These are phyloP conservation scores for Termitomyces sp. DNA, from an alignment of 768 basidiomycete genomes.

Conservation along the genomic window DNA sequence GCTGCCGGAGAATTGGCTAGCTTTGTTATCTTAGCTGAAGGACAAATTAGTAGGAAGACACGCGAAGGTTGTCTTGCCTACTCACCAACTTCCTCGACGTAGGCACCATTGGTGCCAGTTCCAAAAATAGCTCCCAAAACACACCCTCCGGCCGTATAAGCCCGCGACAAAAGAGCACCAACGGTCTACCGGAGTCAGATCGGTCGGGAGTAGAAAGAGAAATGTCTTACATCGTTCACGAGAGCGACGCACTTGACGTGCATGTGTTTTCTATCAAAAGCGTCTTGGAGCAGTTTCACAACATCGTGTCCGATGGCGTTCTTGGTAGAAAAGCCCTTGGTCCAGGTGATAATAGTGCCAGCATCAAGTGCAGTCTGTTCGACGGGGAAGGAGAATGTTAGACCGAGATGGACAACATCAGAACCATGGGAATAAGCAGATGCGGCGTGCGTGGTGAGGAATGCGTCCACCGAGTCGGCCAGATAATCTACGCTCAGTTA, in stretches of 20 bases:
- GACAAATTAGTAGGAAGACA: background rate
- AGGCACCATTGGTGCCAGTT: slow-evolving; percentile 98
- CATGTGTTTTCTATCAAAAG: slow-evolving; percentile 88
- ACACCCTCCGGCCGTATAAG: slow-evolving; percentile 92
- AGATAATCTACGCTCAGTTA: slow-evolving; percentile 74
- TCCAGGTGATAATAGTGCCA: slow-evolving; percentile 92
- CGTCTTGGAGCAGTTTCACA: slow-evolving; percentile 86
- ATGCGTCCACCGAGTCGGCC: slow-evolving; percentile 94
- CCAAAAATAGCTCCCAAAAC: slow-evolving; percentile 92
- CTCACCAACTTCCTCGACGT: slow-evolving; percentile 78
- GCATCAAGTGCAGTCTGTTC: slow-evolving; percentile 92
- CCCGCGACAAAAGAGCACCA: slow-evolving; percentile 88
- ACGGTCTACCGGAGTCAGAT: slow-evolving; percentile 65
- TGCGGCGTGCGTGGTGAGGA: slow-evolving; percentile 66
- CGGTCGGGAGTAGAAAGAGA: background rate
- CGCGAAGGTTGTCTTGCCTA: background rate
- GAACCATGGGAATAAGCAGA: slow-evolving; percentile 26
- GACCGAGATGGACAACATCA: slow-evolving; percentile 63
- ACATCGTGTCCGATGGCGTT: slow-evolving; percentile 89
- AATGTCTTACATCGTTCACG: slow-evolving; percentile 80
- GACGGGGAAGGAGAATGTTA: slow-evolving; percentile 98
- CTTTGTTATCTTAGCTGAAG: slow-evolving; percentile 73
- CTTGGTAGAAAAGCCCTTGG: slow-evolving; percentile 92
- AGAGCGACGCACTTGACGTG: slow-evolving; percentile 90
- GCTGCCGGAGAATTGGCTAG: slow-evolving; percentile 63